Conservation (phyloP, 2,329 filamentous ascomycete species). For the Pseudogymnoascus sp. region DNA sequence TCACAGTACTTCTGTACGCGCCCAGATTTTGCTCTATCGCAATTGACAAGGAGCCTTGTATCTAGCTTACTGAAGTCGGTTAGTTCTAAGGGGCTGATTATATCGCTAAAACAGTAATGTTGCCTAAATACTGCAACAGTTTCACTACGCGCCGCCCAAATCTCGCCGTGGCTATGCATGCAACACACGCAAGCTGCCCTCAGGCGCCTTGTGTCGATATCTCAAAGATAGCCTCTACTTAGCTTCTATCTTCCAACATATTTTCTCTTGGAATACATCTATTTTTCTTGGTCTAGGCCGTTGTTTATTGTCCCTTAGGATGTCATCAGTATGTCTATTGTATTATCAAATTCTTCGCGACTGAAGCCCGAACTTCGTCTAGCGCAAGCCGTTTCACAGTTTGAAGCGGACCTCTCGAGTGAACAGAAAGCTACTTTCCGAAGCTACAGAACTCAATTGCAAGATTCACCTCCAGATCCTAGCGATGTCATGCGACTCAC, state of each 20-base stretch:
- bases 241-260: not conserved
- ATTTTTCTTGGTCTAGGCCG: not conserved
- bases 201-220: not conserved
- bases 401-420: slow-evolving; percentile 30
- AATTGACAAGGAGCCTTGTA: not conserved
- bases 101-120: not conserved
- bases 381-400: slow-evolving; percentile 33
- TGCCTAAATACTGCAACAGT: not conserved
- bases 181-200: not conserved
- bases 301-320: not conserved
- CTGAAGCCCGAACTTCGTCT: slow-evolving; percentile 33
- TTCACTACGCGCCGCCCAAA: not conserved
- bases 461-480: slow-evolving; percentile 22
- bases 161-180: not conserved
- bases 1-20: not conserved
- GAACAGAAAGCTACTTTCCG: slow-evolving; percentile 30
- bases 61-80: not conserved
- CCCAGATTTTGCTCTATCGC: not conserved
- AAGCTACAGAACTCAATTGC: slow-evolving; percentile 16
- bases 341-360: slow-evolving; percentile 6
- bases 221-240: not conserved
- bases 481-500: slow-evolving; percentile 34
- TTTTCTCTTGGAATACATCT: not conserved
- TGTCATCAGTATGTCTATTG: slow-evolving; percentile 8
- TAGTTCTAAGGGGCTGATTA: not conserved